Base-by-base conservation (phyloP, 2,329 filamentous ascomycete genomes). In the Phoma sp. region DNA sequence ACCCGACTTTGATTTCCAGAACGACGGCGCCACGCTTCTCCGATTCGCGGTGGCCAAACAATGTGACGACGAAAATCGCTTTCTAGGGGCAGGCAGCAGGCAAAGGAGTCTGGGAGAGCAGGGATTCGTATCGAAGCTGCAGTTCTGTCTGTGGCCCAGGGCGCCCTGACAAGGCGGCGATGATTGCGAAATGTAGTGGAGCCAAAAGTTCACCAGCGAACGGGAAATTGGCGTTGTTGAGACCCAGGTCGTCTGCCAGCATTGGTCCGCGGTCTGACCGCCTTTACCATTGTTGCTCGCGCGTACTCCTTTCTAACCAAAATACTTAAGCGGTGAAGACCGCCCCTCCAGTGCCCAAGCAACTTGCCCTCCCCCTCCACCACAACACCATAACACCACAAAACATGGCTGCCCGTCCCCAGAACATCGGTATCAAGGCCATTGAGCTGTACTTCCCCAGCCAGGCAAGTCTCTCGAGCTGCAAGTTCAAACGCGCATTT, bases 371-470 rank as follows among this genome's bases (percentile, higher is more conserved):
- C 43, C 57, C 32, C 47, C 49, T 53, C 55, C 56, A 59, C 53
- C 55, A 45, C 57, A 41, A 56, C 29, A 18, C 50, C 46, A 58
- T 42, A 52, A 54, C 52, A 50, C 55, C 43, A 52, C 50, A 58
- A 71, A 68, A 27, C 62, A 80, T 80, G 78, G 73, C 75, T 62
- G 62, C 75, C 44, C 74, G 78, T 63, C 80, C 80, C 53, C 69
- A 76, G 62, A 81, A 81, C 69, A 77, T 82, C 57, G 80, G 80
- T 60, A 82, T 82, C 75, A 82, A 81, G 70, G 80, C 77, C 75
- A 79, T 82, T 69, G 80, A 82, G 76, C 74, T 82, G 47, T 82
- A 82, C 75, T 80, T 82, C 63, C 80, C 80, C 57, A 80, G 75
- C 74, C 79, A 81, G 75, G 79, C 77, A 71, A 62, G 77, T 73